Percentiles rank a stretch among this genome's conserved stretches.
Evolutionary conservation across 257 asterid genomes (phyloP).

Genomic region (Galeopsis tetrahit): DNA sequence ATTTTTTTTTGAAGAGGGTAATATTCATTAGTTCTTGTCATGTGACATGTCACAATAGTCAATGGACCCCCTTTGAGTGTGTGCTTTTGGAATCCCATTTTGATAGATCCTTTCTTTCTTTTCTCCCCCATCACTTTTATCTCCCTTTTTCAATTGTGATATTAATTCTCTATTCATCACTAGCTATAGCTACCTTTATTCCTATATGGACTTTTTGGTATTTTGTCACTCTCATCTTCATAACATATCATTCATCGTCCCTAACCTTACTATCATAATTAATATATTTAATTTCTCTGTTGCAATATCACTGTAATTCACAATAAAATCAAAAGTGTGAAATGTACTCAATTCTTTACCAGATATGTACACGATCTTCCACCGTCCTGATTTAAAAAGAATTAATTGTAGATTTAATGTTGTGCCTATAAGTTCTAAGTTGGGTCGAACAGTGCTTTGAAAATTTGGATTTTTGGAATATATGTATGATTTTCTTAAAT

Average conservation of each 20-base stretch:
- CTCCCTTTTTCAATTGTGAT: slow-evolving; percentile 9
- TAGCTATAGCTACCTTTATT: slow-evolving; percentile 32
- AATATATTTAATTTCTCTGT: background rate
- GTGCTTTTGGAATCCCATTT: slow-evolving; percentile 18
- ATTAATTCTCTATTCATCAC: background rate
- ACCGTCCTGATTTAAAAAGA: background rate
- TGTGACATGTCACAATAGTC: background rate
- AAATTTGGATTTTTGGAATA: background rate
- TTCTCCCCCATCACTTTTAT: background rate
- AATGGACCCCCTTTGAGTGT: background rate
- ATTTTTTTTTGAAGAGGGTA: no score
- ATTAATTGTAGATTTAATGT: background rate
- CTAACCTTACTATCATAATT: background rate
- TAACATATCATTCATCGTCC: background rate
- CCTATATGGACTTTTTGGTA: slow-evolving; percentile 24
- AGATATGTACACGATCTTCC: background rate
- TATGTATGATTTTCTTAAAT: no score
- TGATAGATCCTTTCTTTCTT: slow-evolving; percentile 13
- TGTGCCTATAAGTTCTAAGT: background rate
- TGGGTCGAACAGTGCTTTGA: background rate
- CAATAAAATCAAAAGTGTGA: background rate
- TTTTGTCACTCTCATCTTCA: slow-evolving; percentile 19
- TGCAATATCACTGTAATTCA: background rate
- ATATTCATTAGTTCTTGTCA: no score
- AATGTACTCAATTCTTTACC: background rate